Evolutionary conservation across 768 basidiomycete species (phyloP).

Genomic region (Scleroderma citrinum): DNA sequence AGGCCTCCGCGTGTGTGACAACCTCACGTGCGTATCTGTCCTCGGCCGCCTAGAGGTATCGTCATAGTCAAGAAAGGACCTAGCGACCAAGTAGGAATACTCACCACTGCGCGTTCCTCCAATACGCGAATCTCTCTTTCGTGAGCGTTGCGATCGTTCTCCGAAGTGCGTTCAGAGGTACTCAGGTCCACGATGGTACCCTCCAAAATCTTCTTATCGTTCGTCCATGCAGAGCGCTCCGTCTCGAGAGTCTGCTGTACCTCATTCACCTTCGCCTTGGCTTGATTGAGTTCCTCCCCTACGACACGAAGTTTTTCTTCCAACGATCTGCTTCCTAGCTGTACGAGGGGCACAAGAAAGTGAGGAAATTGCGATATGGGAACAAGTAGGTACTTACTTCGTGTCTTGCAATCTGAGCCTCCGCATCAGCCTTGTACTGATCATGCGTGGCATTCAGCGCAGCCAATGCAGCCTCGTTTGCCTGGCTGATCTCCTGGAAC

Average conservation of each 20-base stretch:
- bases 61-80: not conserved
- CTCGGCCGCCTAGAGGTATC: slow-evolving; percentile 52
- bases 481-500: slow-evolving; percentile 81
- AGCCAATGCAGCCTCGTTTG: slow-evolving; percentile 71
- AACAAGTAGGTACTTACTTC: slow-evolving; percentile 41
- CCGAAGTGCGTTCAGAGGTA: slow-evolving; percentile 62
- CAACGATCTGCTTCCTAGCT: slow-evolving; percentile 63
- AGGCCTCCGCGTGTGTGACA: slow-evolving; percentile 79
- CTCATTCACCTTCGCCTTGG: slow-evolving; percentile 46
- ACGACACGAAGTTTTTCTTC: slow-evolving; percentile 53
- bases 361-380: not conserved
- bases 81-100: slow-evolving; percentile 4
- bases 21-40: slow-evolving; percentile 77
- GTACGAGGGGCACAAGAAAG: not conserved
- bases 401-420: slow-evolving; percentile 58
- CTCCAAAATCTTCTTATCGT: slow-evolving; percentile 78
- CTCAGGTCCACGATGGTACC: slow-evolving; percentile 78
- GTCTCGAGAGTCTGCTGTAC: slow-evolving; percentile 60
- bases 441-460: slow-evolving; percentile 69
- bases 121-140: slow-evolving; percentile 62
- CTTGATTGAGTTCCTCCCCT: slow-evolving; percentile 47
- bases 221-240: slow-evolving; percentile 65
- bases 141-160: slow-evolving; percentile 55
- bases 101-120: slow-evolving; percentile 65
- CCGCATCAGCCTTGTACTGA: slow-evolving; percentile 70